Evolutionary conservation across 768 basidiomycete genomes (phyloP).

Genomic region (Lentinula boryana): DNA sequence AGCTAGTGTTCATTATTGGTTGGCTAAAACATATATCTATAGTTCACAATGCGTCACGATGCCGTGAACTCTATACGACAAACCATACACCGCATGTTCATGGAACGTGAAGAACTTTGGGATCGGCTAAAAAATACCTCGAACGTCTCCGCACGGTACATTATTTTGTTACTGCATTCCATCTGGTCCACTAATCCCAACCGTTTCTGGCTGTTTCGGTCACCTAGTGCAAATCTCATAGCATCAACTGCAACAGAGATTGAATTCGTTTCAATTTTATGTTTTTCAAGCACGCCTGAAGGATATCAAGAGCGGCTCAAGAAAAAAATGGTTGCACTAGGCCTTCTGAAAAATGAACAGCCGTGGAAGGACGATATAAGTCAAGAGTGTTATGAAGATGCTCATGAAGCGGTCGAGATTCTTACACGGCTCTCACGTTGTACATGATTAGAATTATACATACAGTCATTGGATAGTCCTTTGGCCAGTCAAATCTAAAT

Average conservation of each 20-base stretch:
- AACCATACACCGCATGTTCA: background rate
- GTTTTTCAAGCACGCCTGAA: slow-evolving; percentile 41
- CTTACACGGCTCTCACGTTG: background rate
- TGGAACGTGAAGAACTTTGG: slow-evolving; percentile 17
- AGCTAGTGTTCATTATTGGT: background rate
- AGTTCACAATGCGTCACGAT: background rate
- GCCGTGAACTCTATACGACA: background rate
- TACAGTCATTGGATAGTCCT: too few relatives aligned
- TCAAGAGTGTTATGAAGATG: slow-evolving; percentile 30
- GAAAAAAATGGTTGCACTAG: slow-evolving; percentile 28
- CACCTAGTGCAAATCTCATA: slow-evolving; percentile 34
- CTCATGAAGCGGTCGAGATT: slow-evolving; percentile 23
- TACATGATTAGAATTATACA: too few relatives aligned
- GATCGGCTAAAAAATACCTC: background rate
- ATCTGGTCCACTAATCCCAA: background rate
- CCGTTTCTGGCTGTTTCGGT: background rate
- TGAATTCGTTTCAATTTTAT: slow-evolving; percentile 37
- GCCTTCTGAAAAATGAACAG: slow-evolving; percentile 19
- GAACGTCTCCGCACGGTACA: slow-evolving; percentile 7
- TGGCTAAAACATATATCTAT: background rate
- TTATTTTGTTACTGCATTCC: background rate
- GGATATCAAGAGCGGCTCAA: slow-evolving; percentile 41
- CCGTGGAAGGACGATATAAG: slow-evolving; percentile 15
- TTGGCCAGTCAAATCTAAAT: too few relatives aligned
- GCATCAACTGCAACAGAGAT: slow-evolving; percentile 35